Conservation (phyloP, 495 filamentous ascomycete genomes). For the Trichoderma reesei region DNA sequence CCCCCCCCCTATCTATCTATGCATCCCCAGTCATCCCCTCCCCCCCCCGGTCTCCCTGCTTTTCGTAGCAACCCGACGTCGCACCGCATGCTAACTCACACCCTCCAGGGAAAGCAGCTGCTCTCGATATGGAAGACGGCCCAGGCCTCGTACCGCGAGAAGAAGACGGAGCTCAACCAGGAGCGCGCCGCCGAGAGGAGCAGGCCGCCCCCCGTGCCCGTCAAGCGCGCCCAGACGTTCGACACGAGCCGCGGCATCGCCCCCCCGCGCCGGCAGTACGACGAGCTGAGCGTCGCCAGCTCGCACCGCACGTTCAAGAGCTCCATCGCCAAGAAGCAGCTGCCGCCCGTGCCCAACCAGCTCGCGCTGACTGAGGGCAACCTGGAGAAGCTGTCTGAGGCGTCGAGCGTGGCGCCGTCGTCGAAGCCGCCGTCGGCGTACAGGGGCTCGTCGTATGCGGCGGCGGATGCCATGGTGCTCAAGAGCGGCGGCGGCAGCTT, state of each 20-base stretch:
- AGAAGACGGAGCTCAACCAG: constrained; percentile 65
- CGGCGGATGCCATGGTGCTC: constrained; percentile 25
- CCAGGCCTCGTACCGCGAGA: constrained; percentile 72
- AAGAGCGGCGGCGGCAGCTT: neutral
- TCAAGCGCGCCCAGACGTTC: constrained; percentile 29
- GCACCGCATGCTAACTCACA: constrained; percentile 13
- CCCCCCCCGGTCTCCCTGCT: too few relatives aligned
- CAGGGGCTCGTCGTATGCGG: constrained; percentile 33
- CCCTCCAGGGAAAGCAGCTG: constrained; percentile 69
- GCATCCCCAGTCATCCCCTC: too few relatives aligned
- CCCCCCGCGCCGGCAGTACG: constrained; percentile 12
- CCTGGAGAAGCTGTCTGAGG: constrained; percentile 34
- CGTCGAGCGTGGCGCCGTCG: constrained; percentile 32
- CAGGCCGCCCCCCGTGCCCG: neutral
- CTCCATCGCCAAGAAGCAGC: constrained; percentile 18
- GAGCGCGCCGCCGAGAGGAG: constrained; percentile 31
- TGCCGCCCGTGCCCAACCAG: constrained; percentile 14
- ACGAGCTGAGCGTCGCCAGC: constrained; percentile 22
- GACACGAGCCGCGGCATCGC: constrained; percentile 16
- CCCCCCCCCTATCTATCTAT: too few relatives aligned
- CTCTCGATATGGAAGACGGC: constrained; percentile 82
- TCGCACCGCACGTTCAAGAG: constrained; percentile 14
- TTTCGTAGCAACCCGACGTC: constrained; percentile 6
- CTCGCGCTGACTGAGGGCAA: constrained; percentile 29
- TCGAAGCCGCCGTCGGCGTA: constrained; percentile 31